Evolutionary conservation across 768 basidiomycete genomes (phyloP), one percentile per base, ranked within the genome.

Genomic region (Pleurotus eryngii): DNA sequence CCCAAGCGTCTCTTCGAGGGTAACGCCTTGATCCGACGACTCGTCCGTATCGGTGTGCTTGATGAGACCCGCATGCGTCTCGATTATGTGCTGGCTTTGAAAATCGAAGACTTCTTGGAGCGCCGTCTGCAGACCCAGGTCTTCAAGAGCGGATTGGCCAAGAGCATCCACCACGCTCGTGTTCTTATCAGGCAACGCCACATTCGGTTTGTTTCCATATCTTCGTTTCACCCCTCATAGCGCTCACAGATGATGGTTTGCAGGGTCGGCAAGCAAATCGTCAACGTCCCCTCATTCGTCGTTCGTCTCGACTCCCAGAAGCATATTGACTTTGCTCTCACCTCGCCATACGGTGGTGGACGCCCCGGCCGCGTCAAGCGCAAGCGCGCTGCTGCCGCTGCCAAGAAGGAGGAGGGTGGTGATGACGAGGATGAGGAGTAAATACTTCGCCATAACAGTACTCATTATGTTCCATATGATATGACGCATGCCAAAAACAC

Each of bases 101-200:
- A 98, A 82, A 87, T 98, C 67, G 97, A 99, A 76, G 97, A 99
- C 78, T 99, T 99, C 89, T 90, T 99, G 89, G 97, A 99, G 83
- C 85, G 97, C 68, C 81, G 97, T 67, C 78, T 99, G 71, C 97
- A 99, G 79, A 99, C 97, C 40, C 97, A 98, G 81, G 97, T 99
- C 67, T 99, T 98, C 90, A 98, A 98, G 85, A 86, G 83, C 65
- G 95, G 95, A 64, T 83, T 99, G 63, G 97, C 97, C 58, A 98
- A 98, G 87, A 87, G 84, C 68, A 97, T 99, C 66, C 97, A 99
- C 76, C 97, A 98, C 73, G 97, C 97, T 46, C 90, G 97, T 76
- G 93, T 95, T 63, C 83, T 99, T 70, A 99, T 99, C 80, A 83
- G 94, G 70, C 97, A 98, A 76, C 81, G 96, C 69, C 96, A 99